Conservation (phyloP, 2,329 filamentous ascomycete species). For the Paramyrothecium roridum region DNA sequence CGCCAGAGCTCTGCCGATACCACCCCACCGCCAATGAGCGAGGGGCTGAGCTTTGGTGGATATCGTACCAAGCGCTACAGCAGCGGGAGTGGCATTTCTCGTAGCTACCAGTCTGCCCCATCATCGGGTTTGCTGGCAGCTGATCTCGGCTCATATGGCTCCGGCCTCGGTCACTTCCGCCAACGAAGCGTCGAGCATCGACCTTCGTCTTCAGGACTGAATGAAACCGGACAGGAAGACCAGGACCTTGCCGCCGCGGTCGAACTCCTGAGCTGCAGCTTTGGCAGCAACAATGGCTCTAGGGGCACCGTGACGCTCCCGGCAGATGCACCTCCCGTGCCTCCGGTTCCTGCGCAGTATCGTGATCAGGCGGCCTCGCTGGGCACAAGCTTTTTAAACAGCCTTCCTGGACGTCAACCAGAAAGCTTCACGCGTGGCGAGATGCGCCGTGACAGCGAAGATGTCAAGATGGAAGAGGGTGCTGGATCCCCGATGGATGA, state of each 20-base stretch:
- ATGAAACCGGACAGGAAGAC: conserved; percentile 75
- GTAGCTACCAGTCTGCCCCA: conserved; percentile 74
- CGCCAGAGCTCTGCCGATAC: conserved; percentile 85
- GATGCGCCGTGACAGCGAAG: conserved; percentile 45
- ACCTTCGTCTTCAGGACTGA: conserved; percentile 76
- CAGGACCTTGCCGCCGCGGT: conserved; percentile 86
- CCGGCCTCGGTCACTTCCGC: conserved; percentile 58
- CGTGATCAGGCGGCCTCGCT: conserved; percentile 58
- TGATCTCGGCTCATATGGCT: conserved; percentile 43
- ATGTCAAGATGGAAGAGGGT: conserved; percentile 67
- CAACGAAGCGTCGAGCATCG: conserved; percentile 74
- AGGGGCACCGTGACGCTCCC: conserved; percentile 60
- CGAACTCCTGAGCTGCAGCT: conserved; percentile 86
- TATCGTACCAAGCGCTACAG: conserved; percentile 59
- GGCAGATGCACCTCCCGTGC: conserved; percentile 79
- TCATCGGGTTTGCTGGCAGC: conserved; percentile 49
- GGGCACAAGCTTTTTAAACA: conserved; percentile 60
- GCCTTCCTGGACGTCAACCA: conserved; percentile 57
- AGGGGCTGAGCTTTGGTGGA: conserved; percentile 56
- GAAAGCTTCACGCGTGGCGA: conserved; percentile 65
- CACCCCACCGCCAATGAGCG: conserved; percentile 79
- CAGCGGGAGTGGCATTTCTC: conserved; percentile 59
- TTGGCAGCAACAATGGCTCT: conserved; percentile 70
- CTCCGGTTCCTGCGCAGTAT: conserved; percentile 79
- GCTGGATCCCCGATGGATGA: conserved; percentile 64